phyloP scores from a whole-genome alignment of 495 filamentous ascomycete genomes.

The Durotheca rogersii region DNA sequence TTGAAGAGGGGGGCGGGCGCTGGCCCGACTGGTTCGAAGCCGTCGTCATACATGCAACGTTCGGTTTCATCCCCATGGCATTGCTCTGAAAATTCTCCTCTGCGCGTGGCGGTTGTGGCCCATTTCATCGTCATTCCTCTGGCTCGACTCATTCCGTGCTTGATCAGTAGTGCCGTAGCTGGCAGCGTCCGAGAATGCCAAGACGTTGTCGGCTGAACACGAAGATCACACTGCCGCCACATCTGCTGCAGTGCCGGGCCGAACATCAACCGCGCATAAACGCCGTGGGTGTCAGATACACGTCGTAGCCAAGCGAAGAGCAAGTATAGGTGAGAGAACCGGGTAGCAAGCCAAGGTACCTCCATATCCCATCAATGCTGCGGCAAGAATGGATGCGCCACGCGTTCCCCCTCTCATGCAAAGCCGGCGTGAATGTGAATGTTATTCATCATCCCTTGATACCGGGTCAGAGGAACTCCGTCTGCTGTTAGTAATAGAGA shows the following conservation, averaged over 20 bases:
- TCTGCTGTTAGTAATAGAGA: slow-evolving; percentile 14
- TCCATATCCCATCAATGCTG: too few relatives aligned
- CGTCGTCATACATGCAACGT: slow-evolving; percentile 38
- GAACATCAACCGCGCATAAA: slow-evolving; percentile 5
- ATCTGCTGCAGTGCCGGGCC: slow-evolving; percentile 23
- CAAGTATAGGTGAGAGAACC: neutral
- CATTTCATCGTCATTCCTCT: slow-evolving; percentile 25
- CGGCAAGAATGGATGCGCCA: too few relatives aligned
- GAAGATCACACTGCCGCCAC: slow-evolving; percentile 23
- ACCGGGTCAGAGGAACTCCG: slow-evolving; percentile 29
- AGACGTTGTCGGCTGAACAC: slow-evolving; percentile 28
- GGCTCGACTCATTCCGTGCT: slow-evolving; percentile 18
- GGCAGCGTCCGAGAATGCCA: slow-evolving; percentile 18
- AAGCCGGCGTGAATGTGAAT: neutral
- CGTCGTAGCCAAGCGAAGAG: slow-evolving; percentile 9
- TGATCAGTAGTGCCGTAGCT: slow-evolving; percentile 27
- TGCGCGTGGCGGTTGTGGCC: slow-evolving; percentile 12
- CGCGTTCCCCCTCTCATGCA: neutral
- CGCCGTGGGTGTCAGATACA: slow-evolving; percentile 4
- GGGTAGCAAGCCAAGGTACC: too few relatives aligned
- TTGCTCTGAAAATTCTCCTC: slow-evolving; percentile 22
- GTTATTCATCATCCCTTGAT: slow-evolving; percentile 34
- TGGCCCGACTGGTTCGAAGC: slow-evolving; percentile 33
- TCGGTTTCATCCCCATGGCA: slow-evolving; percentile 32
- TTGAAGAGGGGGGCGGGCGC: too few relatives aligned